Evolutionary conservation across 176 grass and related monocot genomes (phyloP).

Genomic region (Paspalum vaginatum): DNA sequence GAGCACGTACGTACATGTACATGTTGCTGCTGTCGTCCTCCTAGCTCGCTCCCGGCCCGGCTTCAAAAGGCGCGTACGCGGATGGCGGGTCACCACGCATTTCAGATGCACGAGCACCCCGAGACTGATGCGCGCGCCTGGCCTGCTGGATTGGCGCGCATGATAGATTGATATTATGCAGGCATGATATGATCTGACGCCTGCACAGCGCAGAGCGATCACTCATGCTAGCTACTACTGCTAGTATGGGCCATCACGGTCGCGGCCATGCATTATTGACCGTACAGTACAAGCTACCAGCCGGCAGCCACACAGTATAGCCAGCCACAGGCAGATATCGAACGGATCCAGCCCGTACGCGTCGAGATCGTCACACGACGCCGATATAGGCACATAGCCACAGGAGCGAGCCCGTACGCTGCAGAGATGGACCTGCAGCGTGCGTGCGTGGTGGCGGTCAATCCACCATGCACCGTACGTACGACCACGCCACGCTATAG

Average conservation of each 20-base stretch:
- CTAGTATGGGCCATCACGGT: not conserved
- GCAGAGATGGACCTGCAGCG: not conserved
- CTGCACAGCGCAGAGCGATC: not conserved
- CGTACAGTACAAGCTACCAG: conserved; percentile 20
- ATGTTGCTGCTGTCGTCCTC: not conserved
- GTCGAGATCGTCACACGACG: not conserved
- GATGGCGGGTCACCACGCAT: conserved; percentile 22
- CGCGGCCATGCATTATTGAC: not conserved
- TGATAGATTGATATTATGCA: conserved; percentile 29
- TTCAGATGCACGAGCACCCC: not conserved
- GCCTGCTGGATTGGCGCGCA: not conserved
- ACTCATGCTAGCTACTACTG: not conserved
- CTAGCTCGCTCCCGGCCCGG: not conserved
- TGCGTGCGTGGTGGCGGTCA: not conserved
- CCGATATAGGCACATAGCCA: too few species aligned
- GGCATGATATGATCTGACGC: not conserved
- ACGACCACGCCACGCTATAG: conserved; percentile 22
- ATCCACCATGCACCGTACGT: not conserved
- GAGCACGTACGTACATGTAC: not conserved
- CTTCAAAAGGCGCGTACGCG: not conserved
- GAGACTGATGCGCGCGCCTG: too few species aligned
- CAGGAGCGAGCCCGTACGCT: too few species aligned
- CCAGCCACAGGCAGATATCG: not conserved
- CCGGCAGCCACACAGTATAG: not conserved
- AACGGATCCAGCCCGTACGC: not conserved